phyloP scores from a whole-genome alignment of 768 basidiomycete genomes.

The Pleurotus citrinopileatus region DNA sequence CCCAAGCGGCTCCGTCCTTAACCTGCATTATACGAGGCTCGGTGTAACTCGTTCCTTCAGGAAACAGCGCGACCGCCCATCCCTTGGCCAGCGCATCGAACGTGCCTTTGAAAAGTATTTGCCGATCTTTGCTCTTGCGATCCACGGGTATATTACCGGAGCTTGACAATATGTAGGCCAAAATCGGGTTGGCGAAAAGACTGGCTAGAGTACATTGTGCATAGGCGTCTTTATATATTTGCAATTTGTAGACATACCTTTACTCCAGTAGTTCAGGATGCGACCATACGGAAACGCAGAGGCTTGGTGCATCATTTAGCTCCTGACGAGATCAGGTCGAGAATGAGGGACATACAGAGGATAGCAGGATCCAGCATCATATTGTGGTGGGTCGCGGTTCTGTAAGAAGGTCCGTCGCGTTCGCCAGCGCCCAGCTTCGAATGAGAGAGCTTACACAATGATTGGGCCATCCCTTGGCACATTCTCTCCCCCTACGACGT shows the following conservation, averaged over 20 bases:
- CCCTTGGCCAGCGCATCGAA: constrained; percentile 82
- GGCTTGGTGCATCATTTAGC: constrained; percentile 40
- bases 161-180: constrained; percentile 72
- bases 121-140: constrained; percentile 90
- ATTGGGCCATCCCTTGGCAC: constrained; percentile 88
- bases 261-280: constrained; percentile 91
- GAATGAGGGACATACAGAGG: constrained; percentile 55
- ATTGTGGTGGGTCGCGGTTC: constrained; percentile 87
- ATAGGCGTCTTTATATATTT: neutral
- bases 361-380: constrained; percentile 91
- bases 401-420: constrained; percentile 23
- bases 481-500: constrained; percentile 84
- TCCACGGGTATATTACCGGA: constrained; percentile 99
- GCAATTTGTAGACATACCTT: constrained; percentile 52
- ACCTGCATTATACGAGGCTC: constrained; percentile 91
- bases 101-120: constrained; percentile 83
- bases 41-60: constrained; percentile 92
- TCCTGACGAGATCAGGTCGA: constrained; percentile 11
- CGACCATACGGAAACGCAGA: constrained; percentile 79
- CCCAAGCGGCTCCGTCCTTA: constrained; percentile 94
- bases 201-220: constrained; percentile 42
- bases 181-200: constrained; percentile 77
- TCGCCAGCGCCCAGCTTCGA: neutral
- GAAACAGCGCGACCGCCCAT: constrained; percentile 88
- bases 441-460: constrained; percentile 67